Conservation (phyloP, 1,284 basidiomycete species). For the Sanghuangporus sanghuang region DNA sequence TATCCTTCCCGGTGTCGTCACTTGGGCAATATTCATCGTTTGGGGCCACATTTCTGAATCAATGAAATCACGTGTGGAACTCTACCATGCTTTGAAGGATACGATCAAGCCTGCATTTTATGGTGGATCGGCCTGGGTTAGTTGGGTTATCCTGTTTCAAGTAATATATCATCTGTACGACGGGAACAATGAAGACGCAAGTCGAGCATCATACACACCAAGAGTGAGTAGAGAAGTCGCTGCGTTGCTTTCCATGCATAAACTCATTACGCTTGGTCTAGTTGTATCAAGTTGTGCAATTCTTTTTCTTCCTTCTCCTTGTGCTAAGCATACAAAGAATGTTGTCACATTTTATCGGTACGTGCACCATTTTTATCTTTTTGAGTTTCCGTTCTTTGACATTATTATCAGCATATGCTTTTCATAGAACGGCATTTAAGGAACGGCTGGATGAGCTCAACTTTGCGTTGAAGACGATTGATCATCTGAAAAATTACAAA, state of each 20-base stretch:
- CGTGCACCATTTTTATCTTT: conserved; percentile 6
- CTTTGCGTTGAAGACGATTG: conserved; percentile 55
- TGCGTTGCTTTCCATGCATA: background rate
- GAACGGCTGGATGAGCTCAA: conserved; percentile 62
- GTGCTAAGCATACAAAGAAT: conserved; percentile 57
- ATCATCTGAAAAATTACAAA: conserved; percentile 64
- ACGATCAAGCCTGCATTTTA: conserved; percentile 66
- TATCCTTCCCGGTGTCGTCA: conserved; percentile 51
- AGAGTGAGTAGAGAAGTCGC: conserved; percentile 26
- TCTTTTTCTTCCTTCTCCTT: conserved; percentile 64
- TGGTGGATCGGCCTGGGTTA: conserved; percentile 58
- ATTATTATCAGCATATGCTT: conserved; percentile 47
- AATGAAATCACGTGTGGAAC: conserved; percentile 59
- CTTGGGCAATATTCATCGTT: conserved; percentile 45
- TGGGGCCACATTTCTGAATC: conserved; percentile 74
- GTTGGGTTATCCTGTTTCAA: conserved; percentile 66
- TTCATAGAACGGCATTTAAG: conserved; percentile 72
- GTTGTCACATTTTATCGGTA: conserved; percentile 58
- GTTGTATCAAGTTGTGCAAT: conserved; percentile 56
- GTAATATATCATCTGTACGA: conserved; percentile 56
- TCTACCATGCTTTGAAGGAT: conserved; percentile 63
- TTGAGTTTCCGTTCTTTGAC: background rate
- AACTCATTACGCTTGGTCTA: conserved; percentile 19
- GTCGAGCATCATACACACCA: conserved; percentile 52
- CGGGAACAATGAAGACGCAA: conserved; percentile 32